Conservation (phyloP, 1,284 basidiomycete species). For the Exobasidium rhododendri region DNA sequence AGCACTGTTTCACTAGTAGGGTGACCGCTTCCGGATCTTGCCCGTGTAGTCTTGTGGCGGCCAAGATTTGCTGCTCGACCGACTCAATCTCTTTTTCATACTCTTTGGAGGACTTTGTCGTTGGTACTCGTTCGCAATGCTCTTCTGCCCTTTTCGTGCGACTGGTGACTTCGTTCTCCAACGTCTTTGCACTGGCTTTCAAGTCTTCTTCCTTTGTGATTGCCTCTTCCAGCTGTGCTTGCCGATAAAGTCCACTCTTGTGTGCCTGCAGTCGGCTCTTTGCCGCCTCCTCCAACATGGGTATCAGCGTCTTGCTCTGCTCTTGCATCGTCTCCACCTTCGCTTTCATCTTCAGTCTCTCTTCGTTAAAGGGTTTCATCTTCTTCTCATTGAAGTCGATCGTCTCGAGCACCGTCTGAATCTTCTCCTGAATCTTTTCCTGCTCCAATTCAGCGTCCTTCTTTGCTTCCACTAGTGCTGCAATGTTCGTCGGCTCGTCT, state of each 20-base stretch:
- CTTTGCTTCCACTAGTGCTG: conserved; percentile 63
- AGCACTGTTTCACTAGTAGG: conserved; percentile 12
- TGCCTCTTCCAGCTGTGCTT: neutral
- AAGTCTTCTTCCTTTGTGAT: neutral
- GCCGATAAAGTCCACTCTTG: neutral
- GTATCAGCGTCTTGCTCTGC: neutral
- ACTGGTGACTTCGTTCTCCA: neutral
- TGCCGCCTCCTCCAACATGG: neutral
- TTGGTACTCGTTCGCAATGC: neutral
- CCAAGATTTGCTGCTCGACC: conserved; percentile 56
- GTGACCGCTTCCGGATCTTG: conserved; percentile 60
- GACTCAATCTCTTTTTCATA: conserved; percentile 52
- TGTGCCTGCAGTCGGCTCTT: neutral
- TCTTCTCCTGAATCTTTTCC: conserved; percentile 4
- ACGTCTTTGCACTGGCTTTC: neutral
- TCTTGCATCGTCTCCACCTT: neutral
- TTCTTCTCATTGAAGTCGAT: conserved; percentile 55
- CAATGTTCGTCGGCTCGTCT: conserved; percentile 69
- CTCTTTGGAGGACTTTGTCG: neutral
- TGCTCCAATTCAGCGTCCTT: conserved; percentile 11
- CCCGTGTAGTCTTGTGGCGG: neutral
- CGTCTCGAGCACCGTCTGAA: conserved; percentile 49
- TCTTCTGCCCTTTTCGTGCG: neutral
- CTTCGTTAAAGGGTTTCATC: conserved; percentile 18
- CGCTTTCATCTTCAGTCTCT: neutral